Conservation (phyloP, 75 land plant genomes). For the Ceratopteris richardii region DNA sequence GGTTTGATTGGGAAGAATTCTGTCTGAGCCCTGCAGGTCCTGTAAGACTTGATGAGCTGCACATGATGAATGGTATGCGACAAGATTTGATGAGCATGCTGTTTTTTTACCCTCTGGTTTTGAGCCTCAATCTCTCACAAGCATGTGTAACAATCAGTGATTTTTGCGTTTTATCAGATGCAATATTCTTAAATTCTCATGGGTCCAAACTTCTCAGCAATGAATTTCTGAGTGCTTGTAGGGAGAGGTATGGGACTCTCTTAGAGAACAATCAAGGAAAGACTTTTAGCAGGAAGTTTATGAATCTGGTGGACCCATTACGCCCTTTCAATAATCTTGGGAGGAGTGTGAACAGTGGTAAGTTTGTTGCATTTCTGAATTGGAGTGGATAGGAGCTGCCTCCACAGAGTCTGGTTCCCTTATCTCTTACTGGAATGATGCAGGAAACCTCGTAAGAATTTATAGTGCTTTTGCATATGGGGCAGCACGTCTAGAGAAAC, state of each 20-base stretch:
- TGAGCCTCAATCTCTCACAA: no score
- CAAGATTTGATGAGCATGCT: no score
- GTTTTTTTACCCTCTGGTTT: no score
- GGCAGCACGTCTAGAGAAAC: neutral
- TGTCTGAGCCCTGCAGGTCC: constrained; percentile 51
- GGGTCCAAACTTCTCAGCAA: neutral
- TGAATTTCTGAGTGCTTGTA: neutral
- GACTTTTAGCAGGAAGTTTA: neutral
- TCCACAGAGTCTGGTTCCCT: neutral
- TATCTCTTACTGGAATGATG: neutral
- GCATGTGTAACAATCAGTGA: no score
- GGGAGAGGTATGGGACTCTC: neutral
- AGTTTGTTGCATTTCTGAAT: neutral
- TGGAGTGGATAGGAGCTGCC: neutral
- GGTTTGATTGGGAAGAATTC: constrained; percentile 59
- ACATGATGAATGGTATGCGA: constrained; percentile 18
- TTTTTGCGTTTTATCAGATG: no score
- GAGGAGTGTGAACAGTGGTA: constrained; percentile 7
- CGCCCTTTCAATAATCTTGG: constrained; percentile 7
- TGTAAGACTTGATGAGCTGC: constrained; percentile 31
- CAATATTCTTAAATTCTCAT: neutral
- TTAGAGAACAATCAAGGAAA: neutral
- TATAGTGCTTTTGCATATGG: constrained; percentile 5
- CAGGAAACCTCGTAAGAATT: constrained; percentile 2
- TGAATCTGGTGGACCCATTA: constrained; percentile 3